Conservation (phyloP, 768 basidiomycete genomes). For the Pisolithus albus region DNA sequence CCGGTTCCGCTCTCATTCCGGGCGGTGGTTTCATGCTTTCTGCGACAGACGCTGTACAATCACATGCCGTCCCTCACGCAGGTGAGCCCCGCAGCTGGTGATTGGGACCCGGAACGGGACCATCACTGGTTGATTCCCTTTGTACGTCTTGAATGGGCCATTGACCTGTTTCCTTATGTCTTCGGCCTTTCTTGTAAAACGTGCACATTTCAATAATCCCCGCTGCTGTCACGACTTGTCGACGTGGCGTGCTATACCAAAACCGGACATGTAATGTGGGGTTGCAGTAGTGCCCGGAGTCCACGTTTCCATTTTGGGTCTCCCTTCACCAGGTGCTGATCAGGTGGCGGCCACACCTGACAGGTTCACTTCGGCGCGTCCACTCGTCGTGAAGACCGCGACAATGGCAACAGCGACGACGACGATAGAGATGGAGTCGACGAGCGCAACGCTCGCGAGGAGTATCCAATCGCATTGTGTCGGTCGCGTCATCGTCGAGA, state of each 20-base stretch:
- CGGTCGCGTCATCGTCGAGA: constrained; percentile 51
- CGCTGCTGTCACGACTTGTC: constrained; percentile 1
- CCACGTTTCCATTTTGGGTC: background rate
- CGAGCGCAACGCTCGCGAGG: constrained; percentile 8
- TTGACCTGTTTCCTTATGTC: background rate
- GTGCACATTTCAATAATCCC: background rate
- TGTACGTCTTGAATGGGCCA: background rate
- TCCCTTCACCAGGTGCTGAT: background rate
- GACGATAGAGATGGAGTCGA: background rate
- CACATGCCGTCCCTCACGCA: background rate
- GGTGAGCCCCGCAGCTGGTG: background rate
- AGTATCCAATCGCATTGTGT: constrained; percentile 25
- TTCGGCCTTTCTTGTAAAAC: background rate
- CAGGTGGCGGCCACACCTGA: background rate
- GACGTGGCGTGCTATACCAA: background rate
- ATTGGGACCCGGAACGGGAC: background rate
- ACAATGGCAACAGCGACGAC: background rate
- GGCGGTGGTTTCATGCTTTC: background rate
- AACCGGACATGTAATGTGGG: background rate
- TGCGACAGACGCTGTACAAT: background rate
- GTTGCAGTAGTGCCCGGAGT: background rate
- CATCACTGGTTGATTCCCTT: background rate
- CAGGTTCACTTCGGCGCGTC: background rate
- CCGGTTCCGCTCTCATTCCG: background rate
- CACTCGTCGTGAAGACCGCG: background rate